A percentile compares a stretch with the other conserved stretches of the same genome.
Evolutionary conservation across 768 basidiomycete genomes (phyloP).

Genomic region (Mrakia gelida): DNA sequence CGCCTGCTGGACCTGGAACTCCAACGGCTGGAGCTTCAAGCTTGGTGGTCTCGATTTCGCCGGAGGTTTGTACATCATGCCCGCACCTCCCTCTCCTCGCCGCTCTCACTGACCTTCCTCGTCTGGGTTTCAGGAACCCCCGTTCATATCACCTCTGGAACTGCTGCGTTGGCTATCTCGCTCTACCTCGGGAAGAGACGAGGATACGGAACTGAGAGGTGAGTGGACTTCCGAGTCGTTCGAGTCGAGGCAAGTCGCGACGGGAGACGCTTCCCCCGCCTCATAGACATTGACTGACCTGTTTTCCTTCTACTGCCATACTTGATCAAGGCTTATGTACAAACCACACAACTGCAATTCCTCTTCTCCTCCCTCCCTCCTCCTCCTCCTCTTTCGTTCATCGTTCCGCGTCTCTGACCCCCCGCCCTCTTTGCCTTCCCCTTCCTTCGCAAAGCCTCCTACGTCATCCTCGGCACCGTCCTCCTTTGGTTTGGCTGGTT

Average conservation of each 20-base stretch:
- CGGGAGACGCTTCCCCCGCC: too few species aligned
- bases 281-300: not conserved
- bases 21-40: constrained; percentile 75
- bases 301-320: not conserved
- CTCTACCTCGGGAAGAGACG: constrained; percentile 79
- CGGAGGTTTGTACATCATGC: not conserved
- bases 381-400: too few species aligned
- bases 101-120: not conserved
- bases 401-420: too few species aligned
- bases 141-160: constrained; percentile 92
- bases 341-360: constrained; percentile 67
- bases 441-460: too few species aligned
- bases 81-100: not conserved
- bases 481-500: constrained; percentile 80
- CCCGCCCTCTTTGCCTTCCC: too few species aligned
- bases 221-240: not conserved
- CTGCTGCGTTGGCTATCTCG: constrained; percentile 73
- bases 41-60: constrained; percentile 45
- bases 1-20: constrained; percentile 65
- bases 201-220: constrained; percentile 78
- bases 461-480: constrained; percentile 61
- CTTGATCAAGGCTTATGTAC: constrained; percentile 61
- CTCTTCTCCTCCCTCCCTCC: too few species aligned
- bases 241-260: too few species aligned
- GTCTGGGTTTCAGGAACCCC: not conserved